Conservation (phyloP, 2,329 filamentous ascomycete genomes). For the Chaetomiaceae sp. region DNA sequence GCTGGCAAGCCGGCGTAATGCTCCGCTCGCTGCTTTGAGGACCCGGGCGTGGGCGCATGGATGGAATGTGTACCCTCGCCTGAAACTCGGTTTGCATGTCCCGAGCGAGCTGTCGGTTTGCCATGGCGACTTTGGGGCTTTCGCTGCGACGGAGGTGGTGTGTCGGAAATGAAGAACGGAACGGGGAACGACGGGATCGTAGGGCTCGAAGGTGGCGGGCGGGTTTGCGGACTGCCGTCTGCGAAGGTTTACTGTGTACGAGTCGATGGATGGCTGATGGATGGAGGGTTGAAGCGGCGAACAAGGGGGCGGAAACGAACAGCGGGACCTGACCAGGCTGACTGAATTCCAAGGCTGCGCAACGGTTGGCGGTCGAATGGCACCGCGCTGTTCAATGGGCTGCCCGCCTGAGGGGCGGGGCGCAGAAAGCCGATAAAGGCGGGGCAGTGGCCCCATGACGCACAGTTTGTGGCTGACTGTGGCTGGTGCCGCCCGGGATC, state of each 20-base stretch:
- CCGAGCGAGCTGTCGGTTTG: constrained; percentile 53
- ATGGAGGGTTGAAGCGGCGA: background rate
- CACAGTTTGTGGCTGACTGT: constrained; percentile 15
- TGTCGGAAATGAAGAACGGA: no score
- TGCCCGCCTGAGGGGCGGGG: constrained; percentile 1
- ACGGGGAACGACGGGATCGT: no score
- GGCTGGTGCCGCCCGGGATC: background rate
- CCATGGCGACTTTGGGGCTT: constrained; percentile 38
- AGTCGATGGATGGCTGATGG: background rate
- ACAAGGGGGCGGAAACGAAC: background rate
- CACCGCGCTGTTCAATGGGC: background rate
- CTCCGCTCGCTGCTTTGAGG: no score
- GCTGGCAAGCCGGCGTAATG: no score
- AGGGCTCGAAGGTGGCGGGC: no score
- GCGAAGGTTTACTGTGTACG: no score
- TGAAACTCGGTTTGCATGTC: constrained; percentile 62
- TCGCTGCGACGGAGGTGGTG: background rate
- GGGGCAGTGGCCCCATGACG: constrained; percentile 16
- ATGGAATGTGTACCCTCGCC: constrained; percentile 43
- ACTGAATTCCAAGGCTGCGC: no score
- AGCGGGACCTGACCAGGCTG: background rate
- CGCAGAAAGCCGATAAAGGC: background rate
- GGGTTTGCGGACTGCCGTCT: no score
- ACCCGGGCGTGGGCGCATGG: no score
- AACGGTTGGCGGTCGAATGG: no score